A percentile compares a stretch with the other conserved stretches of the same genome.
These are phyloP conservation scores for Clavispora santaluciae DNA, from an alignment of 805 yeast species.

Conservation along the genomic window DNA sequence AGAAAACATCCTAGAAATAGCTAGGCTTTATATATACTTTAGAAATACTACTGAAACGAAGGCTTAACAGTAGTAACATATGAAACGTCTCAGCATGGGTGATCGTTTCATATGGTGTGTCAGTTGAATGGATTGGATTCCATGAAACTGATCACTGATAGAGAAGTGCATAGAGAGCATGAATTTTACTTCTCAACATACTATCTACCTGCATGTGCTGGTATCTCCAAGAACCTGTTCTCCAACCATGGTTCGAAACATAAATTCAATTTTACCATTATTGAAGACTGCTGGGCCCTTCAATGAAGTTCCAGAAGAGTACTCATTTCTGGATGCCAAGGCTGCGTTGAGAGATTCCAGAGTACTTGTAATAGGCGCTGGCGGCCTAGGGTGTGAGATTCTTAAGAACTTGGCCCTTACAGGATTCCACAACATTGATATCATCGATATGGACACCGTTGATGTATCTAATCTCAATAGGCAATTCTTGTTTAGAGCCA, in stretches of 20 bases:
- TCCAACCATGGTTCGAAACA: conserved; percentile 7
- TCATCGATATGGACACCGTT: conserved; percentile 80
- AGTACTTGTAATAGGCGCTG: conserved; percentile 63
- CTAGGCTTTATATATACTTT: too few species aligned
- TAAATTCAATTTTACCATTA: conserved; percentile 17
- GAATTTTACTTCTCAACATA: too few species aligned
- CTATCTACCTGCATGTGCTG: neutral
- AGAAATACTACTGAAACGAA: too few species aligned
- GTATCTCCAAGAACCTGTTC: neutral
- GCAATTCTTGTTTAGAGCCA: conserved; percentile 61
- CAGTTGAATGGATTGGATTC: too few species aligned
- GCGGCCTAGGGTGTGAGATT: conserved; percentile 81
- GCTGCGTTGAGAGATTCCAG: conserved; percentile 19
- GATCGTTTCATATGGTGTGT: too few species aligned
- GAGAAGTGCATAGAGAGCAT: too few species aligned
- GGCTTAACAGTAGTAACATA: too few species aligned
- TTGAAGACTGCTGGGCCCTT: conserved; percentile 31
- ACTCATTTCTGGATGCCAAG: conserved; percentile 18
- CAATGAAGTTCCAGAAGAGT: conserved; percentile 36
- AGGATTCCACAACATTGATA: conserved; percentile 62
- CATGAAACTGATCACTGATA: too few species aligned
- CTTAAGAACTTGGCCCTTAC: conserved; percentile 63
- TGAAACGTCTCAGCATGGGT: too few species aligned
- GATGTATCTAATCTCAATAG: conserved; percentile 73
- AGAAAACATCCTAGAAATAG: too few species aligned